Evolutionary conservation across 148 eudicot species (phyloP).

Genomic region (Arbutus unedo): DNA sequence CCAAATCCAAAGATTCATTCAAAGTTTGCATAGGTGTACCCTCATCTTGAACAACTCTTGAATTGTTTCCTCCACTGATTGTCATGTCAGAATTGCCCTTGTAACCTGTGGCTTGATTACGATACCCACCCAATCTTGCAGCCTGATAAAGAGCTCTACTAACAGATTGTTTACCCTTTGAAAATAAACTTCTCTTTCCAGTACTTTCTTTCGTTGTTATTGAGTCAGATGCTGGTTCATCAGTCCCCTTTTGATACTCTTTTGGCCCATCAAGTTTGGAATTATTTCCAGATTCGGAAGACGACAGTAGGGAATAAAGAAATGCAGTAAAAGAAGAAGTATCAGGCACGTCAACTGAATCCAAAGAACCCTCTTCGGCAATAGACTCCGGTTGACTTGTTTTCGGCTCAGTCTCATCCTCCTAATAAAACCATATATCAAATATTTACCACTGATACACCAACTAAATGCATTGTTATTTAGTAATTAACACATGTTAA

Average conservation of each 20-base stretch:
- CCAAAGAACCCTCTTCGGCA: constrained; percentile 45
- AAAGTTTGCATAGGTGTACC: constrained; percentile 29
- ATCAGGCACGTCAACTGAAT: constrained; percentile 71
- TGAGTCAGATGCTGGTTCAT: constrained; percentile 28
- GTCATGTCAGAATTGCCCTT: constrained; percentile 38
- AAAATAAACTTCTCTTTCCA: constrained; percentile 63
- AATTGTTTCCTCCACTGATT: constrained; percentile 31
- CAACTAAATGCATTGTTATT: not conserved
- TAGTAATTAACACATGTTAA: not conserved
- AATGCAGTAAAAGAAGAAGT: constrained; percentile 94
- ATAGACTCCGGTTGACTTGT: constrained; percentile 33
- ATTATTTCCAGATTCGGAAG: constrained; percentile 35
- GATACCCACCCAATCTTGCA: constrained; percentile 53
- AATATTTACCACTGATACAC: not conserved
- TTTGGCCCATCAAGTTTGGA: constrained; percentile 24
- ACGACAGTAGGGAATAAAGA: constrained; percentile 55
- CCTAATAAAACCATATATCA: constrained; percentile 31
- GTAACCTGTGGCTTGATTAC: constrained; percentile 43
- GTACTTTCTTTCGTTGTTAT: constrained; percentile 41
- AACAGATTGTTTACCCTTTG: constrained; percentile 72
- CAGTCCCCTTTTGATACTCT: constrained; percentile 27
- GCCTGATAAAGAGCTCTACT: constrained; percentile 71
- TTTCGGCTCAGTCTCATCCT: constrained; percentile 34
- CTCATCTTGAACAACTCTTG: constrained; percentile 31
- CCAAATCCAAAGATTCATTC: constrained; percentile 31